Evolutionary conservation across 176 grass and related monocot species (phyloP).

Genomic region (Alloteropsis semialata): DNA sequence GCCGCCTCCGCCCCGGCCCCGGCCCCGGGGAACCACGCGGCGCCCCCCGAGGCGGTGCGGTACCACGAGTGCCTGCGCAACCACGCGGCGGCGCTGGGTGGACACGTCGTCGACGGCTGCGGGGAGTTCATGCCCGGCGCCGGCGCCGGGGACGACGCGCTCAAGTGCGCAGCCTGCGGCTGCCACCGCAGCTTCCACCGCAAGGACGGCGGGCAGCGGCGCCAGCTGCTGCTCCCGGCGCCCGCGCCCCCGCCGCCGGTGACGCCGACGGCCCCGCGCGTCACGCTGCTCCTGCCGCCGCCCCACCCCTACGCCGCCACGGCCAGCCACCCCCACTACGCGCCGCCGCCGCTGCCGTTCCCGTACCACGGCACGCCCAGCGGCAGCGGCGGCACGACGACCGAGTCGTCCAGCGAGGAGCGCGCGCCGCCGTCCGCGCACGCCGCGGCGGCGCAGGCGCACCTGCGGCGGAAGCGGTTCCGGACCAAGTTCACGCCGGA

Average conservation of each 20-base stretch:
- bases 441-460: background rate
- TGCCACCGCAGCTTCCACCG: slow-evolving; percentile 93
- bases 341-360: slow-evolving; percentile 9
- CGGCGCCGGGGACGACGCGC: slow-evolving; percentile 4
- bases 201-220: slow-evolving; percentile 32
- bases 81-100: slow-evolving; percentile 52
- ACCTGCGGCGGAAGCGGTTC: slow-evolving; percentile 50
- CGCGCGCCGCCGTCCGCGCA: slow-evolving; percentile 1
- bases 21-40: background rate
- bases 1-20: background rate
- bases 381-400: slow-evolving; percentile 60
- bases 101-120: slow-evolving; percentile 70
- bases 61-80: slow-evolving; percentile 80
- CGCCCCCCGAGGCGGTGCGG: background rate
- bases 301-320: slow-evolving; percentile 7
- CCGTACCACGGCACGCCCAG: slow-evolving; percentile 44
- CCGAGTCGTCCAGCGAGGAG: slow-evolving; percentile 71
- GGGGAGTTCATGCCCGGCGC: slow-evolving; percentile 69
- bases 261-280: background rate
- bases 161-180: slow-evolving; percentile 65
- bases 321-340: slow-evolving; percentile 17
- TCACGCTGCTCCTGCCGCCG: slow-evolving; percentile 32
- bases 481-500: slow-evolving; percentile 68
- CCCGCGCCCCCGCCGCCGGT: background rate
- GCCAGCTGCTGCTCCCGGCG: slow-evolving; percentile 8